Evolutionary conservation across 331 rosid species (phyloP), one percentile per base, ranked within the genome.

Genomic region (Rosa hybrid): DNA sequence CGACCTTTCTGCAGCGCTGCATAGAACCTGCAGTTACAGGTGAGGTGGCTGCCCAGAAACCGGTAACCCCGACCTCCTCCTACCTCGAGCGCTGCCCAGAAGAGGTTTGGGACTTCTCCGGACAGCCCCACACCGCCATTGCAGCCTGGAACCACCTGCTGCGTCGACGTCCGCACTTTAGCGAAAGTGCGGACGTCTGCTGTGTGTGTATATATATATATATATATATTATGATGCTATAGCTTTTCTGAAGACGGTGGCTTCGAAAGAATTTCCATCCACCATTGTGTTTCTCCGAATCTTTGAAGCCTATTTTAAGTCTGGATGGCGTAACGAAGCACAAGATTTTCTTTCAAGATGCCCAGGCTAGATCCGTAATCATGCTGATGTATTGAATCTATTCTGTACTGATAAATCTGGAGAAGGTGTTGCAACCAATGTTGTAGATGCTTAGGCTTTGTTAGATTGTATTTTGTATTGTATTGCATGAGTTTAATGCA

Each of bases 381-480:
- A 91, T 68, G 89, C 95, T 12, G 96, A 90, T 74, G 91, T 92
- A 62, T 88, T 94, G 87, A 85, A 89, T 83, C 86, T 90, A 18
- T 89, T 94, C 83, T 86, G 27, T 83, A 74, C 30, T 27, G 30
- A 27, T 27, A 27, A 27, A 27, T 27, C 30, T 27, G 30, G 30
- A 27, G 30, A 27, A 27, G 30, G 30, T 27, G 30, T 1, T 27
- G 30, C 30, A 27, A 27, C 30, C 30, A 27, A 27, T 27, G 71
- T 30, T 46, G 82, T 85, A 85, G 79, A 89, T 86, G 81, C 89
- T 50, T 94, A 88, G 84, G 81, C 60, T 69, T 64, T 85, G 74
- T 74, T 65, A 48, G 79, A 67, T 14, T 77, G 65, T 65, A 45
- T 60, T 77, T 82, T 54, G 39, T 69, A 39, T 54, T 85, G 82